Evolutionary conservation across 306 rosid genomes (phyloP), one percentile per base, ranked within the genome.

Genomic region (Vicia sativa): DNA sequence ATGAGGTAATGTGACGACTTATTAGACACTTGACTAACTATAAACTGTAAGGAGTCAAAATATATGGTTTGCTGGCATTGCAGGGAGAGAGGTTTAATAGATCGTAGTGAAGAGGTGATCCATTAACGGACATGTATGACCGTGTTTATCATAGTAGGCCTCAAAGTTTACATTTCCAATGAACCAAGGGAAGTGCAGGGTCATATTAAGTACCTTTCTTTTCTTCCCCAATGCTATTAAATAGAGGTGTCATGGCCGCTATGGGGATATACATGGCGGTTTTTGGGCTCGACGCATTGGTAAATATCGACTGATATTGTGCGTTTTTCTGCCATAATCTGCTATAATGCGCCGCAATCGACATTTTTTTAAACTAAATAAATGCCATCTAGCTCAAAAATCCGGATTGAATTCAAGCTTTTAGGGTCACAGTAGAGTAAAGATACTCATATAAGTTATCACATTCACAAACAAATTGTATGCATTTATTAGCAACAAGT

Each of bases 121-220:
- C 43, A 48, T 12, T 55, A 15, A 62, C 19, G n/a, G n/a, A n/a
- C n/a, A 44, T 11, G 46, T 7, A 13, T 37, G 10, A 0, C 66
- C 5, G 5, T 28, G 62, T 38, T 26, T n/a, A 55, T 19, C 58
- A 38, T 15, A 57, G 41, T 62, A 13, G 43, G 75, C 54, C 48
- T 1, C 45, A 44, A 66, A 31, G 11, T 60, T 75, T 16, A 46
- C 46, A 25, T 6, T 58, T 25, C 9, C 39, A 55, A 68, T n/a
- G 37, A 50, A 68, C 12, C 13, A 45, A 11, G 58, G 23, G 62
- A 28, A 12, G 13, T 16, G 37, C 16, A 23, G 26, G 26, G 2
- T 23, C 1, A 23, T 23, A 2, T 23, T 23, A 23, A 23, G 26
- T 1, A 23, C 52, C 21, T 43, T 13, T 44, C 45, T 9, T 12